phyloP scores from a whole-genome alignment of 78 protist species.

The Chrysochromulina tobinii region DNA sequence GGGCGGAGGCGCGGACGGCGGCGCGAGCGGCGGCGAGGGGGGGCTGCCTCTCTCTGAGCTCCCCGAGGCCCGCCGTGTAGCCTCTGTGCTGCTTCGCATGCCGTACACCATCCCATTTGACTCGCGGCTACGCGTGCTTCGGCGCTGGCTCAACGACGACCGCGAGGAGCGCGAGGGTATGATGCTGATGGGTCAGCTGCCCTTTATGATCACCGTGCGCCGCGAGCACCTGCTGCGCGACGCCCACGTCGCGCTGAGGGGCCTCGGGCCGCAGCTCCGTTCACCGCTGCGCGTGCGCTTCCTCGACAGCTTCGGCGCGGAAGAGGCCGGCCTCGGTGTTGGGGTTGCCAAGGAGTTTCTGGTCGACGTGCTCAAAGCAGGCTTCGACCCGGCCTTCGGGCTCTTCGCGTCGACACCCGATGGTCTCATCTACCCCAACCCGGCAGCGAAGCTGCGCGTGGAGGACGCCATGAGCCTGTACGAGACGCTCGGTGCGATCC shows the following conservation, averaged over 20 bases:
- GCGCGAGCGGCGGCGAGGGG: background rate
- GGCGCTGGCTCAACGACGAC: background rate
- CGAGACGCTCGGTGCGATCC: constrained; percentile 1
- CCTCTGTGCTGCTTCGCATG: background rate
- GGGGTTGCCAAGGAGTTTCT: background rate
- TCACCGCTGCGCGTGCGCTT: background rate
- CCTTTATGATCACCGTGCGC: background rate
- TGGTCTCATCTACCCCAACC: background rate
- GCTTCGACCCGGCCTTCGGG: background rate
- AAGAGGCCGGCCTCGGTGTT: background rate
- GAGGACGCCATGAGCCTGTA: background rate
- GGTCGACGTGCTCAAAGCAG: background rate
- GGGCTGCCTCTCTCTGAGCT: no score
- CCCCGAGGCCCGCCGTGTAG: background rate
- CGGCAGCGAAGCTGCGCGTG: background rate
- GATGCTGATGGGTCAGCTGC: background rate
- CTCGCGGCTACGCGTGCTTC: background rate
- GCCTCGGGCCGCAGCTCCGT: background rate
- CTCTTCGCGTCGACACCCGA: background rate
- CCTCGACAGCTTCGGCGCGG: background rate
- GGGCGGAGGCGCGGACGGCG: background rate
- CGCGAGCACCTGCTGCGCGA: background rate
- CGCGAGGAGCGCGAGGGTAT: background rate
- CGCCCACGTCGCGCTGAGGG: background rate
- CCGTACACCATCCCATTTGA: background rate